Conservation (phyloP, 805 yeast species). For the Lachancea sp. region DNA sequence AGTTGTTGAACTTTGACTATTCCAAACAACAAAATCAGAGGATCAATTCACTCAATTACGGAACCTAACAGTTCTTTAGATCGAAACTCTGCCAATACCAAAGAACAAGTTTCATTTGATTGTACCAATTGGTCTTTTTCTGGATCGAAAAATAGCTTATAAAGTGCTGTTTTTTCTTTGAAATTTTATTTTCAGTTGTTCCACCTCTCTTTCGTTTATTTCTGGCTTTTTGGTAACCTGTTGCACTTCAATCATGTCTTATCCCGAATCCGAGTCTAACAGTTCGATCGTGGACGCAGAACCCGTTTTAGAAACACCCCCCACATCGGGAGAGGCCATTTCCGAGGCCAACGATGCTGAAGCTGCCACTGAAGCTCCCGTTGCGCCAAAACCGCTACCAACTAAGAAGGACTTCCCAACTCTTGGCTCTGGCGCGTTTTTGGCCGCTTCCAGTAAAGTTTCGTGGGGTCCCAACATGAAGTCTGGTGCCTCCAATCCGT, state of each 20-base stretch:
- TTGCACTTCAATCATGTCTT: constrained; percentile 8
- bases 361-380: constrained; percentile 6
- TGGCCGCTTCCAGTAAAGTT: constrained; percentile 21
- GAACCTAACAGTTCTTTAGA: not conserved
- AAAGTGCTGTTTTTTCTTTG: not conserved
- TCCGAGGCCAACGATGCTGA: constrained; percentile 5
- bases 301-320: constrained; percentile 15
- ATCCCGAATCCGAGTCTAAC: constrained; percentile 6
- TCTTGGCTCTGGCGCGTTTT: constrained; percentile 45
- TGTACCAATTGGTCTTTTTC: not conserved
- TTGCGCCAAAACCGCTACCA: constrained; percentile 21
- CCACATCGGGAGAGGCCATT: constrained; percentile 12
- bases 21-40: too few relatives aligned
- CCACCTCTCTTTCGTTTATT: not conserved
- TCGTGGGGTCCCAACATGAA: constrained; percentile 47
- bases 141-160: not conserved
- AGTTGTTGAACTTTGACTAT: not conserved
- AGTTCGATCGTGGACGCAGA: constrained; percentile 11
- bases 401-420: constrained; percentile 53
- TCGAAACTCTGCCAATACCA: not conserved
- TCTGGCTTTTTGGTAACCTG: constrained; percentile 9
- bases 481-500: constrained; percentile 16
- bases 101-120: not conserved
- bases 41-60: not conserved
- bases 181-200: not conserved